These are phyloP conservation scores for Rubroboletus pulcherrimus DNA, from an alignment of 768 basidiomycete species.

Conservation along the genomic window DNA sequence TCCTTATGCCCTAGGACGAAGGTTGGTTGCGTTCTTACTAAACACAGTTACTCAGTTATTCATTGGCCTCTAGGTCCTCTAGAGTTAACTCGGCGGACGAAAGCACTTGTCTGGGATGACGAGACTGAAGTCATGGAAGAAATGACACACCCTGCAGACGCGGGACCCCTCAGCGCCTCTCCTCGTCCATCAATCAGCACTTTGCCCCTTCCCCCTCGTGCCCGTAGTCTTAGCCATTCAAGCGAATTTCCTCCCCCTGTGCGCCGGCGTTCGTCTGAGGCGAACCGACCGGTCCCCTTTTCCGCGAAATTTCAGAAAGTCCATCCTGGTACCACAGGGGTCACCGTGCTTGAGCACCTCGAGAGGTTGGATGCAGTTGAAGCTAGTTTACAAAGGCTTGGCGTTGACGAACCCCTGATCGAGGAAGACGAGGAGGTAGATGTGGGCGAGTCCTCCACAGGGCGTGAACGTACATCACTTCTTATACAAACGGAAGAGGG, in stretches of 20 bases:
- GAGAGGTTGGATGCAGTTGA: conserved; percentile 83
- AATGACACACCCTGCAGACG: conserved; percentile 28
- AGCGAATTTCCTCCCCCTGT: conserved; percentile 75
- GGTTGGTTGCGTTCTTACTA: conserved; percentile 39
- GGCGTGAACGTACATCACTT: conserved; percentile 14
- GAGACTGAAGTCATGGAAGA: conserved; percentile 73
- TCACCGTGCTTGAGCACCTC: conserved; percentile 79
- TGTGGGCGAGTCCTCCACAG: conserved; percentile 50
- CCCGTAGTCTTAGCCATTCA: conserved; percentile 56
- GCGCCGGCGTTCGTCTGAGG: conserved; percentile 58
- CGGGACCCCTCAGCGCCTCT: conserved; percentile 39
- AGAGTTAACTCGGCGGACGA: conserved; percentile 80
- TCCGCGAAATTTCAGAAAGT: conserved; percentile 80
- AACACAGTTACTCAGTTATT: background rate
- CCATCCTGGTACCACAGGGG: conserved; percentile 83
- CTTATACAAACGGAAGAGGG: conserved; percentile 32
- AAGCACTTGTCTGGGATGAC: conserved; percentile 83
- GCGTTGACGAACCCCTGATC: conserved; percentile 50
- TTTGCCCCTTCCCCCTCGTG: conserved; percentile 50
- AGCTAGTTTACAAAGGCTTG: conserved; percentile 72
- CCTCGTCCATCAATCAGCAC: conserved; percentile 61
- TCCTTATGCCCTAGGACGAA: conserved; percentile 57
- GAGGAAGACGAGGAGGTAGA: conserved; percentile 57
- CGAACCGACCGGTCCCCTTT: conserved; percentile 75
- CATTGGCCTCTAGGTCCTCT: conserved; percentile 61